Evolutionary conservation across 2,329 filamentous ascomycete species (phyloP).

Genomic region (Claviceps sp.): DNA sequence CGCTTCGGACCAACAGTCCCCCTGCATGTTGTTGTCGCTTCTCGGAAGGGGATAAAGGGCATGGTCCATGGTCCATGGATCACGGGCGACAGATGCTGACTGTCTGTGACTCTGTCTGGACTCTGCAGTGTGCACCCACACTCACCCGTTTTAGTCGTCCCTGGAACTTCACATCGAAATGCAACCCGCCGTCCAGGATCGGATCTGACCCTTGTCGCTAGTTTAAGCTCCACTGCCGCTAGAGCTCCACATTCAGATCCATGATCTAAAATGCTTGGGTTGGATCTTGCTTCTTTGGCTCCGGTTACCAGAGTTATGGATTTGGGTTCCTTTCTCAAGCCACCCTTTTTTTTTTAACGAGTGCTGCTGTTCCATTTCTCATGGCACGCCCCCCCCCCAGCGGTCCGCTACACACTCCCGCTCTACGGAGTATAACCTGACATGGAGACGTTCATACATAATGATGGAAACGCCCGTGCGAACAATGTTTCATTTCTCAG

Average conservation of each 20-base stretch:
- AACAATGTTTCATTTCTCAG: background rate
- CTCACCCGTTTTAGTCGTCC: background rate
- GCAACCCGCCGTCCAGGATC: conserved; percentile 6
- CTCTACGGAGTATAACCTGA: background rate
- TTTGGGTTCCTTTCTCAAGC: conserved; percentile 22
- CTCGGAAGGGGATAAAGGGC: background rate
- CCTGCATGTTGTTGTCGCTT: background rate
- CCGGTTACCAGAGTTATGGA: conserved; percentile 14
- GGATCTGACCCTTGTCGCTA: background rate
- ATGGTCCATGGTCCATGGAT: too few species aligned
- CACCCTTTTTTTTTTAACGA: conserved; percentile 14
- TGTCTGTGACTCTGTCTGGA: too few species aligned
- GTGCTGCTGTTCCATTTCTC: conserved; percentile 18
- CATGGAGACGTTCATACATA: conserved; percentile 11
- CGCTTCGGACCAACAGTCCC: too few species aligned
- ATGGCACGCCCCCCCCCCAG: conserved; percentile 10
- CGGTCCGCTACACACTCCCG: background rate
- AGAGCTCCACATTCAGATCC: conserved; percentile 25
- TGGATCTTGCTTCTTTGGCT: conserved; percentile 19
- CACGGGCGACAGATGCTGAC: background rate
- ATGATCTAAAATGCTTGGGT: conserved; percentile 15
- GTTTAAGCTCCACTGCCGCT: conserved; percentile 11
- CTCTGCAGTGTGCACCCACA: background rate
- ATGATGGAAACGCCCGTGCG: conserved; percentile 13
- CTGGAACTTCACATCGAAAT: background rate